Evolutionary conservation across 129 eudicot species (phyloP).

Genomic region (Lactuca sativa): DNA sequence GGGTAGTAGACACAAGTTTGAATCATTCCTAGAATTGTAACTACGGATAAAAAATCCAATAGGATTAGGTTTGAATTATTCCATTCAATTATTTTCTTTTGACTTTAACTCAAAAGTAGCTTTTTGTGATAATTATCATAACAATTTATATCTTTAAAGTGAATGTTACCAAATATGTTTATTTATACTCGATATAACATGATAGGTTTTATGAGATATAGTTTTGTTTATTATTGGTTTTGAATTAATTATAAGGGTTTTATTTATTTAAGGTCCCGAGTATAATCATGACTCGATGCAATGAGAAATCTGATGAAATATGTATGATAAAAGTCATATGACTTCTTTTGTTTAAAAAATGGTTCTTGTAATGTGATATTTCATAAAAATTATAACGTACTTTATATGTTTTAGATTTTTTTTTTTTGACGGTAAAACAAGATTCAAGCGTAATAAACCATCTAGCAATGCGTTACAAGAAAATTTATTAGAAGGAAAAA

Average conservation of each 20-base stretch:
- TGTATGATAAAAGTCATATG: too few species aligned
- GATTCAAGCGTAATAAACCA: too few species aligned
- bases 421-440: too few species aligned
- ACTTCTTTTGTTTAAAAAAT: too few species aligned
- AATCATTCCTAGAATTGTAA: slow-evolving; percentile 25
- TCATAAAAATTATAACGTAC: too few species aligned
- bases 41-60: slow-evolving; percentile 14
- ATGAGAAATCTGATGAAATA: too few species aligned
- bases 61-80: slow-evolving; percentile 36
- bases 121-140: slow-evolving; percentile 16
- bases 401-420: too few species aligned
- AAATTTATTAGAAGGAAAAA: too few species aligned
- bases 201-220: slow-evolving; percentile 4
- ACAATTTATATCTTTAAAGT: background rate
- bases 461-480: too few species aligned
- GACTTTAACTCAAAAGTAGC: slow-evolving; percentile 30
- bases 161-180: background rate
- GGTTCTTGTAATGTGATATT: too few species aligned
- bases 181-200: background rate
- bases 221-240: slow-evolving; percentile 1
- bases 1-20: slow-evolving; percentile 25
- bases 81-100: slow-evolving; percentile 21
- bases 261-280: background rate
- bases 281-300: background rate
- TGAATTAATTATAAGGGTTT: background rate